Base-by-base conservation (phyloP, 495 filamentous ascomycete genomes). In the Coniosporium apollinis region DNA sequence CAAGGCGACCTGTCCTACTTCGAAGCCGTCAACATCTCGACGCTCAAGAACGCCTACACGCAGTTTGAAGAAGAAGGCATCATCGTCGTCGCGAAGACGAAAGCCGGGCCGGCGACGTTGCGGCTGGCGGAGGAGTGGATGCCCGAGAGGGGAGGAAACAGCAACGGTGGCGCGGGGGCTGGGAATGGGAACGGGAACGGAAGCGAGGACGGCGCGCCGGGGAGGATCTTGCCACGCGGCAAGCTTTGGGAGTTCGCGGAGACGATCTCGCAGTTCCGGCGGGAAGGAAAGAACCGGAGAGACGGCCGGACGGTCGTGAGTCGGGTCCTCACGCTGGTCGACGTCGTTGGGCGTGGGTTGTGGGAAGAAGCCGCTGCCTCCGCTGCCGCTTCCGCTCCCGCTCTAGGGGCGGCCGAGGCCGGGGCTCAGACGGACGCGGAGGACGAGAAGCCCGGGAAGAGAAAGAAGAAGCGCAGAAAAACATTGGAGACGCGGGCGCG, bases 1-100 rank as follows among this genome's bases (percentile, higher is more conserved):
- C 89, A 97, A 65, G 89, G 89, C 21, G 86, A 94, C 48, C 70
- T 97, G 18, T 82, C 75, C 16, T 96, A 97, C 54, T 94, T 94
- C 45, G 89, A 97, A 58, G 84, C 89, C 5, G 89, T 97, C 43
- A 97, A 96, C 62, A 94, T 93, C 38, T 85, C 96, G 52, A 86
- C 84, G 1, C 71, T 97, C 34, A 91, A 86, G 43, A 97, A 96
- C 52, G 76, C 82, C 2, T 93, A 82, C 56, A 65, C 74, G 40
- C 75, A 81, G 16, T 93, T 91, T 55, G 73, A 82, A 40, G 84
- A 93, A 49, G 86, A 94, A 45, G 84, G 83, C 11, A 92, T 94
- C 37, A 67, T 94, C 43, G 57, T 78, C 5, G 63, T 84, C 22
- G 60, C 72, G 11, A 79, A 75, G 49, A 66, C 64, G 41, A 75